Conservation (phyloP, 768 basidiomycete species). For the Amanita subjunquillea region DNA sequence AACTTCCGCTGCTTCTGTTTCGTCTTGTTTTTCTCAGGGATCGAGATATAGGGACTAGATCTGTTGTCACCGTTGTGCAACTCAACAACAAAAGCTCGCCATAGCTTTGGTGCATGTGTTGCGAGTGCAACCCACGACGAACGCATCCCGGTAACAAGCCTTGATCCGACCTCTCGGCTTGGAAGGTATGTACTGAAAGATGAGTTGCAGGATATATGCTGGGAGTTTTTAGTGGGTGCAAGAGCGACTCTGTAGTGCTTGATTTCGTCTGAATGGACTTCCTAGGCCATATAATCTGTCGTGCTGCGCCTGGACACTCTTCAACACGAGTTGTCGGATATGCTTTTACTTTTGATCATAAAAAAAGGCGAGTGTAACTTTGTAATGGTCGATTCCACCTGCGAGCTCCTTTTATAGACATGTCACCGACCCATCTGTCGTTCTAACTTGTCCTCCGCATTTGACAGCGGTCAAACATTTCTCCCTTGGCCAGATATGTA, state of each 20-base stretch:
- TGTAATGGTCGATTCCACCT: background rate
- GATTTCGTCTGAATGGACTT: background rate
- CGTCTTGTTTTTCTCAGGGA: background rate
- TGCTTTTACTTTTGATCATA: background rate
- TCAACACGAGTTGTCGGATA: background rate
- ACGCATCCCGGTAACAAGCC: too few relatives aligned
- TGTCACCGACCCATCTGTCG: too few relatives aligned
- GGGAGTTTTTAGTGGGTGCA: too few relatives aligned
- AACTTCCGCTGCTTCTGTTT: background rate
- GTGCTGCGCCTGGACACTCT: background rate
- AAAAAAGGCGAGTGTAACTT: background rate
- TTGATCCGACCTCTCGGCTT: too few relatives aligned
- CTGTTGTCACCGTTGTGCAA: background rate
- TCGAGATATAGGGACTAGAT: background rate
- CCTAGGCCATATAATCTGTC: background rate
- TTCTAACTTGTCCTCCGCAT: too few relatives aligned
- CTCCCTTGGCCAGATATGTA: too few relatives aligned
- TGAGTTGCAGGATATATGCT: background rate
- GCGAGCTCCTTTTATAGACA: too few relatives aligned
- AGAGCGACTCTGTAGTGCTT: background rate
- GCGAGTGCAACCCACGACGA: too few relatives aligned
- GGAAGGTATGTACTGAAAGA: background rate
- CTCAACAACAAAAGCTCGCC: background rate
- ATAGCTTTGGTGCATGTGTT: background rate
- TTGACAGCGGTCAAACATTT: too few relatives aligned